Evolutionary conservation across 371 early-diverging fungal species (phyloP), one percentile per base, ranked within the genome.

Genomic region (Actinomortierella wolfii): DNA sequence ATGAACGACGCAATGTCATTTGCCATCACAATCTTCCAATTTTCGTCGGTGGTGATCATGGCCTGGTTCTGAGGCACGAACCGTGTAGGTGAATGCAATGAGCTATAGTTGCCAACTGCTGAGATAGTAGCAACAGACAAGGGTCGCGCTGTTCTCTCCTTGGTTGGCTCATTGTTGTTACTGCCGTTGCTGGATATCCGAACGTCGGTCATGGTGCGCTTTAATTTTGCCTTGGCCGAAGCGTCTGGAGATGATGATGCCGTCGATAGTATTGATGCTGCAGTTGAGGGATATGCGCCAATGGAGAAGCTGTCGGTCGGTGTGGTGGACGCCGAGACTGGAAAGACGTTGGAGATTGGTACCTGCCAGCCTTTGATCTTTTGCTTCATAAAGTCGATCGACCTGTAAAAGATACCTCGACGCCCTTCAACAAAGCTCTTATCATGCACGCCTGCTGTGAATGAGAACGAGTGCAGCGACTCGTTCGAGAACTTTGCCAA

Each of bases 41-140:
- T 76, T 39, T 79, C 78, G 61, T 86, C 79, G 0, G 87, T 87
- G 4, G 89, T 87, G 20, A 87, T 66, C 51, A 86, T 87, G 28
- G 86, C 89, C 56, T 89, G 86, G 45, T 79, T 82, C 55, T 84
- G 84, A 4, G 86, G 87, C 2, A 82, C 68, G 54, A 85, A 83
- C 29, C 88, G 75, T 0, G 83, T 84, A 8, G 89, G 88, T 15
- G 84, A 81, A 56, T 87, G 86, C 39, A 86, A 29, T 0, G 77
- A 64, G 20, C 57, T 49, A 23, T 57, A 64, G 45, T 64, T 64
- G 56, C 59, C 63, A 20, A 57, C 51, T 40, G 61, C 57, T 14
- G 70, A 64, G 29, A 70, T 57, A 7, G 70, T 70, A 0, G 70
- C 70, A 23, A 70, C 42, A 15, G 73, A 67, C 9, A 67, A 50